Evolutionary conservation across 2,329 filamentous ascomycete species (phyloP).

Genomic region (Fusarium brachygibbosum): DNA sequence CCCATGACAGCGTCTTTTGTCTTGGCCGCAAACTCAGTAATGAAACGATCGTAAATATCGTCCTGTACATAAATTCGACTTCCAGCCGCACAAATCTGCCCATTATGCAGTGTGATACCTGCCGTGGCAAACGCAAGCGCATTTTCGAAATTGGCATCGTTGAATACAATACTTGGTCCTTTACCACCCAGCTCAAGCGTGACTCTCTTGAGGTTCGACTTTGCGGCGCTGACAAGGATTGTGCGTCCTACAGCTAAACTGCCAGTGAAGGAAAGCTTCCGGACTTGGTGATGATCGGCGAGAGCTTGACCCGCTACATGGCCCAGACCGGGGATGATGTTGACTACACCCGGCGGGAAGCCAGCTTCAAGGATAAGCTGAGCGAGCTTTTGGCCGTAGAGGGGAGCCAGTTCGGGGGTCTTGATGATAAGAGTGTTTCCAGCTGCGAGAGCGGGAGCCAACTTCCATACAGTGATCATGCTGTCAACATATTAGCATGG

Average conservation of each 20-base stretch:
- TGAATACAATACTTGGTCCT: constrained; percentile 70
- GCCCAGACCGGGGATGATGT: constrained; percentile 78
- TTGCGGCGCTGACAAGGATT: constrained; percentile 80
- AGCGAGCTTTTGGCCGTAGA: constrained; percentile 72
- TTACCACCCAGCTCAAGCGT: constrained; percentile 82
- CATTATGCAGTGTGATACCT: constrained; percentile 65
- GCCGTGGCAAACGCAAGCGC: constrained; percentile 64
- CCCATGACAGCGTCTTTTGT: constrained; percentile 36
- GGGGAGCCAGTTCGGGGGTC: constrained; percentile 72
- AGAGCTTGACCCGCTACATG: constrained; percentile 75
- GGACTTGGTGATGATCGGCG: constrained; percentile 72
- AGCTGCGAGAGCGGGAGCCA: constrained; percentile 74
- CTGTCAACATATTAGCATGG: not conserved
- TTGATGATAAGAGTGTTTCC: constrained; percentile 74
- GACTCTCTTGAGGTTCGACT: constrained; percentile 81
- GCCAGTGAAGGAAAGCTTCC: constrained; percentile 83
- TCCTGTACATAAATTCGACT: constrained; percentile 72
- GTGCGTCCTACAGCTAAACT: constrained; percentile 73
- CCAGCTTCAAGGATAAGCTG: constrained; percentile 76
- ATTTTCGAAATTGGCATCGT: constrained; percentile 71
- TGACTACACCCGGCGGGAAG: constrained; percentile 80
- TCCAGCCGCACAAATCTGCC: constrained; percentile 72
- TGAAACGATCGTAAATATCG: constrained; percentile 60
- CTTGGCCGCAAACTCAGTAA: constrained; percentile 15
- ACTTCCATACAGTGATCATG: constrained; percentile 60